Evolutionary conservation across 495 filamentous ascomycete genomes (phyloP).

Genomic region (Penicillium steckii): DNA sequence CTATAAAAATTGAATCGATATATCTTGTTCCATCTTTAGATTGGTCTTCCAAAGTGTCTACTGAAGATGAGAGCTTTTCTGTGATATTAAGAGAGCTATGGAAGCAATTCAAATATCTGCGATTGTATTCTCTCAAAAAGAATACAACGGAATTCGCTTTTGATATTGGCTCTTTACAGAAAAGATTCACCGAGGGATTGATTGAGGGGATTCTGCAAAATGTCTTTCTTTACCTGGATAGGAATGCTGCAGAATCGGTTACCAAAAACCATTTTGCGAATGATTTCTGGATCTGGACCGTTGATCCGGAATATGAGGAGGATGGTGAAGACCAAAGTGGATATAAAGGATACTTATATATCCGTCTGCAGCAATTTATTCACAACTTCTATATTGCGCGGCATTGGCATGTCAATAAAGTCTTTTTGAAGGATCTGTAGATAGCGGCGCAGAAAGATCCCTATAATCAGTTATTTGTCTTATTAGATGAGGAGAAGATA

Average conservation of each 20-base stretch:
- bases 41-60: neutral
- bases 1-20: neutral
- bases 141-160: neutral
- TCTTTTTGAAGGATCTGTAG: conserved; percentile 3
- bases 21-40: neutral
- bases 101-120: conserved; percentile 5
- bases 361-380: conserved; percentile 7
- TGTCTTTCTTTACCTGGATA: conserved; percentile 3
- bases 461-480: conserved; percentile 4
- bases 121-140: conserved; percentile 1
- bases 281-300: conserved; percentile 3
- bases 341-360: conserved; percentile 1
- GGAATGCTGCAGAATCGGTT: conserved; percentile 1
- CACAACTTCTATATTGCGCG: conserved; percentile 4
- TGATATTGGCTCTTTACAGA: neutral
- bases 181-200: neutral
- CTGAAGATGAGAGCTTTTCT: conserved; percentile 1
- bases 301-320: neutral
- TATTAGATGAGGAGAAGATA: conserved; percentile 1
- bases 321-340: neutral
- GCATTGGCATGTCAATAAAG: conserved; percentile 1
- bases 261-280: neutral
- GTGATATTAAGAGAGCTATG: neutral
- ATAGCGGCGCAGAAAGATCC: conserved; percentile 6
- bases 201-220: conserved; percentile 1